Evolutionary conservation across 345 rosid species (phyloP).

Genomic region (Chamaenerion angustifolium): DNA sequence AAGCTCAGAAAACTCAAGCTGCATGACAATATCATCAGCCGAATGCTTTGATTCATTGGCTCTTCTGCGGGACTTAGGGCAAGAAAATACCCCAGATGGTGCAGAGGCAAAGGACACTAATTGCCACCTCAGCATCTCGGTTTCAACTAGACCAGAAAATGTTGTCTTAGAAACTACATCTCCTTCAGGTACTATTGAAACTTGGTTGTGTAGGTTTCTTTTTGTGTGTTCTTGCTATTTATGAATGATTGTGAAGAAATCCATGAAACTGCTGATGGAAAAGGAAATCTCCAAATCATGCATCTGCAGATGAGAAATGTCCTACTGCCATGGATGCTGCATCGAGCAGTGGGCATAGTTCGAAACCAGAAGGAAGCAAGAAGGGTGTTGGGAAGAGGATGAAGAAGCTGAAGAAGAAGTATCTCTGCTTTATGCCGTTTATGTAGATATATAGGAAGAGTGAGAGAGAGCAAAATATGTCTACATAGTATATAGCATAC

Average conservation of each 20-base stretch:
- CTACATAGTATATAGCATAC: neutral
- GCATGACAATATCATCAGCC: constrained; percentile 30
- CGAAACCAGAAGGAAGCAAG: constrained; percentile 7
- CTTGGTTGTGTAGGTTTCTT: no score
- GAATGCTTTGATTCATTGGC: constrained; percentile 32
- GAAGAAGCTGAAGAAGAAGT: constrained; percentile 22
- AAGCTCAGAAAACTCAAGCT: constrained; percentile 43
- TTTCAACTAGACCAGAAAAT: constrained; percentile 13
- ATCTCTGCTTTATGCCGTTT: constrained; percentile 29
- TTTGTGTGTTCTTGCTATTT: neutral
- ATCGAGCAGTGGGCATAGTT: constrained; percentile 2
- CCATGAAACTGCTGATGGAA: neutral
- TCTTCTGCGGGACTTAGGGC: constrained; percentile 25
- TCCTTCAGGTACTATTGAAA: constrained; percentile 12
- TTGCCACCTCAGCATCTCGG: constrained; percentile 14
- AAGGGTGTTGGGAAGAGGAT: constrained; percentile 10
- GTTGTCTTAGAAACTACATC: constrained; percentile 12
- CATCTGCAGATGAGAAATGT: constrained; percentile 1
- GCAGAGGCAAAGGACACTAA: constrained; percentile 7
- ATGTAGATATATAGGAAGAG: constrained; percentile 4
- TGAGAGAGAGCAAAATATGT: neutral
- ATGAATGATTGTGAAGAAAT: neutral
- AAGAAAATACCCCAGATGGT: constrained; percentile 7
- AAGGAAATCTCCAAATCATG: neutral
- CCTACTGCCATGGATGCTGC: neutral